Percentiles rank a stretch among this genome's conserved stretches.
phyloP scores from a whole-genome alignment of 2,329 filamentous ascomycete species.

The Pseudogymnoascus destructans region DNA sequence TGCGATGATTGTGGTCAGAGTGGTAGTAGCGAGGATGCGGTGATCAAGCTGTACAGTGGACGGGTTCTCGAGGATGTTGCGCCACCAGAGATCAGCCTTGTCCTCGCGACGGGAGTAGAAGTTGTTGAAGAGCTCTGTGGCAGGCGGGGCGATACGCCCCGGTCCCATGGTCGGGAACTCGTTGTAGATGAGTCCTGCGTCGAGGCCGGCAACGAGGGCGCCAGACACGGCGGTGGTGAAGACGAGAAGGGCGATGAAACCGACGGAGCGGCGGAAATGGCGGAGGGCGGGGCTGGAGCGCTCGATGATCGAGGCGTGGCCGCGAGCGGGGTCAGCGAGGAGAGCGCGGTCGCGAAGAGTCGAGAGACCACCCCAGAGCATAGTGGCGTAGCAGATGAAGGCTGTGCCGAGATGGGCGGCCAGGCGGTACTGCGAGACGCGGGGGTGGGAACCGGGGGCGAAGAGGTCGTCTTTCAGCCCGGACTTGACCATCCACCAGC shows the following conservation, averaged over 20 bases:
- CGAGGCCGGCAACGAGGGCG: conserved; percentile 82
- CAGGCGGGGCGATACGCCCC: conserved; percentile 61
- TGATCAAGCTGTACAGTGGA: conserved; percentile 92
- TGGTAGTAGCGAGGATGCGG: conserved; percentile 79
- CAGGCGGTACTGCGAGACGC: conserved; percentile 88
- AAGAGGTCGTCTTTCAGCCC: conserved; percentile 94
- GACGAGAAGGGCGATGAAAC: conserved; percentile 59
- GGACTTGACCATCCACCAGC: conserved; percentile 99
- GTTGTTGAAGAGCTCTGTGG: conserved; percentile 66
- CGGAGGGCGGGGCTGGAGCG: conserved; percentile 56
- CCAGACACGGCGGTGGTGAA: conserved; percentile 90
- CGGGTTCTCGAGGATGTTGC: conserved; percentile 95
- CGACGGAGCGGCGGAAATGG: conserved; percentile 59
- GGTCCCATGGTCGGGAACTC: conserved; percentile 94
- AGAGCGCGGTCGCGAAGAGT: conserved; percentile 69
- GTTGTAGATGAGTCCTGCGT: conserved; percentile 96
- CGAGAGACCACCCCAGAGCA: conserved; percentile 78
- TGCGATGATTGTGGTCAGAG: conserved; percentile 66
- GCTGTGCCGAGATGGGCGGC: conserved; percentile 81
- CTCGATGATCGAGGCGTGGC: conserved; percentile 44
- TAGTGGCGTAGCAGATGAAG: conserved; percentile 85
- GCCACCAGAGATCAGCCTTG: conserved; percentile 79
- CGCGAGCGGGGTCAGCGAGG: conserved; percentile 51
- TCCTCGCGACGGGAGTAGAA: conserved; percentile 76
- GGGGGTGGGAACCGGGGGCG: conserved; percentile 74